These are phyloP conservation scores for Isabelozyma pseudorhagii DNA, from an alignment of 805 yeast genomes.

Conservation along the genomic window DNA sequence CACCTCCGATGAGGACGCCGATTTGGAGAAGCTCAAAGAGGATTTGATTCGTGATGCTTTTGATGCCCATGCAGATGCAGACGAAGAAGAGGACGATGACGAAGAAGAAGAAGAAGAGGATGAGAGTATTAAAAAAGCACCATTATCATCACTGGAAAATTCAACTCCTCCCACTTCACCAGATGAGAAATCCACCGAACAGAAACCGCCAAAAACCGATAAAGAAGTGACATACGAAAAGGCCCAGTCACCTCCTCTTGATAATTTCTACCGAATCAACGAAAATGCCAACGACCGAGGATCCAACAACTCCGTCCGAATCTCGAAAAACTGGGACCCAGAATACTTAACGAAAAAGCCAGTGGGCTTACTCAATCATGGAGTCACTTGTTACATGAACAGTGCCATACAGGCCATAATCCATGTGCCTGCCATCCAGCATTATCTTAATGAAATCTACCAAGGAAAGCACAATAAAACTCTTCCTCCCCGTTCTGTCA, in stretches of 20 bases:
- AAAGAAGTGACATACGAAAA: not conserved
- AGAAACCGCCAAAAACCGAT: not conserved
- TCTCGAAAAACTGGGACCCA: conserved; percentile 71
- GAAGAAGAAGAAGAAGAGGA: conserved; percentile 3
- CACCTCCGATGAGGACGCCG: conserved; percentile 13
- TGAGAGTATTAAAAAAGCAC: not conserved
- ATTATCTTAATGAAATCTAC: conserved; percentile 68
- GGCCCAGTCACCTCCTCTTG: conserved; percentile 2
- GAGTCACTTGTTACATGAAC: conserved; percentile 96
- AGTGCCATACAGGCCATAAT: conserved; percentile 89
- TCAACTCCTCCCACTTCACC: conserved; percentile 35
- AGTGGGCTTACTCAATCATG: conserved; percentile 79
- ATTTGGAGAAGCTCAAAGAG: conserved; percentile 11
- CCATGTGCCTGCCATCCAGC: conserved; percentile 88
- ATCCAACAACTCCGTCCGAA: conserved; percentile 53
- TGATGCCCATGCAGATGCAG: conserved; percentile 11
- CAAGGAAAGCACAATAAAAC: conserved; percentile 47
- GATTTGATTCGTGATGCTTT: conserved; percentile 17
- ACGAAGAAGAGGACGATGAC: conserved; percentile 21
- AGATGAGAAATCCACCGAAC: conserved; percentile 15
- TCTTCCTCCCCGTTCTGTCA: conserved; percentile 56
- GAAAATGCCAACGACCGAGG: conserved; percentile 63
- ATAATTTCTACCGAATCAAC: conserved; percentile 51
- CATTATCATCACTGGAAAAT: not conserved
- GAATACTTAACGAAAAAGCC: conserved; percentile 50